Evolutionary conservation across 805 yeast species (phyloP).

Genomic region (Vanderwaltozyma polyspora): DNA sequence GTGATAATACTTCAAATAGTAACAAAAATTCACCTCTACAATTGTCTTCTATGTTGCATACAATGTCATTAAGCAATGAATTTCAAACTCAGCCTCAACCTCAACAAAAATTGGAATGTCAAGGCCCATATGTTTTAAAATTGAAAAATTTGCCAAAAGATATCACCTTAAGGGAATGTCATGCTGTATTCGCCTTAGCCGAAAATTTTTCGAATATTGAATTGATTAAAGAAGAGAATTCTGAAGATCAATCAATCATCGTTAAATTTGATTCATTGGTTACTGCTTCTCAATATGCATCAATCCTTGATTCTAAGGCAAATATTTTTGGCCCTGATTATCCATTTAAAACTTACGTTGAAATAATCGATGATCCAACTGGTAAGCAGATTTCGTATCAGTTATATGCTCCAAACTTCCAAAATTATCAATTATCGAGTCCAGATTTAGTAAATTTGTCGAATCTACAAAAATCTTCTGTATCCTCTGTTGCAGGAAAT

Average conservation of each 20-base stretch:
- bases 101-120: not conserved
- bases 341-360: slow-evolving; percentile 32
- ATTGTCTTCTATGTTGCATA: slow-evolving; percentile 22
- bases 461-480: slow-evolving; percentile 5
- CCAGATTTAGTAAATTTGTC: not conserved
- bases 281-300: slow-evolving; percentile 35
- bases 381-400: slow-evolving; percentile 18
- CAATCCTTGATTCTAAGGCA: slow-evolving; percentile 30
- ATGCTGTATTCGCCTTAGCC: slow-evolving; percentile 58
- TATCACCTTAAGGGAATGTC: slow-evolving; percentile 54
- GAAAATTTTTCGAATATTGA: slow-evolving; percentile 46
- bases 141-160: slow-evolving; percentile 54
- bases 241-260: slow-evolving; percentile 2
- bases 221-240: slow-evolving; percentile 28
- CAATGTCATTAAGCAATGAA: slow-evolving; percentile 14
- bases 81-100: slow-evolving; percentile 3
- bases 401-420: slow-evolving; percentile 1
- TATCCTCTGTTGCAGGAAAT: slow-evolving; percentile 5
- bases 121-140: slow-evolving; percentile 27
- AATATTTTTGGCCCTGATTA: slow-evolving; percentile 39
- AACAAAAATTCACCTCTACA: slow-evolving; percentile 21
- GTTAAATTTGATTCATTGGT: slow-evolving; percentile 33
- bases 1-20: not conserved
- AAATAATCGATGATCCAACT: slow-evolving; percentile 29
- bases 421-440: slow-evolving; percentile 4